Base-by-base conservation (phyloP, 2,329 filamentous ascomycete genomes). In the Neofusicoccum umdonicola region DNA sequence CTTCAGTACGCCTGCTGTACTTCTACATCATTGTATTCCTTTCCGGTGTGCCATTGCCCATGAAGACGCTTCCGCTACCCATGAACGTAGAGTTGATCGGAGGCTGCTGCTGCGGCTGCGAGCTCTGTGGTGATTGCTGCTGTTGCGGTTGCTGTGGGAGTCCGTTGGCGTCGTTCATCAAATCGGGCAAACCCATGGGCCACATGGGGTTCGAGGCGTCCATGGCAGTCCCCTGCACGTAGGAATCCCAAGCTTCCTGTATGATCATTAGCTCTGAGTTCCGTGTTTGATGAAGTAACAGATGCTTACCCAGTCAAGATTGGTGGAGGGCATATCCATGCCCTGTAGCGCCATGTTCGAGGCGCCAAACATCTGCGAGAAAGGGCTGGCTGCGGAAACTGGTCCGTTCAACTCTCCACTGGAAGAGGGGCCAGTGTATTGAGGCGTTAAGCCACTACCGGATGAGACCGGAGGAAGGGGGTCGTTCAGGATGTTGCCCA, bases 181-280 rank as follows among this genome's bases (percentile, higher is more conserved):
- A n/a, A 37, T 68, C 67, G 1, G 62, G 54, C 34, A 67, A 50
- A 50, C 80, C 79, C 77, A 80, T 79, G 0, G 80, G 79, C 70
- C 80, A 82, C 71, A 81, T 79, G 19, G 74, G 74, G 64, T 74
- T 75, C 11, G 71, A 71, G 2, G 76, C 70, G 56, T 82, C 79
- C 65, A 80, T 73, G 42, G 70, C 81, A 5, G 85, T 81, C 61
- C 85, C 86, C 73, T 90, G 87, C 54, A 90, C 85, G 69, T 89
- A 90, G 6, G 83, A 85, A 71, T 90, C 88, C 87, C 87, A 90
- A 34, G 87, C 86, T 67, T 89, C 85, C 87, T 88, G 52, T 57
- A 62, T 47, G 48, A 65, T 71, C 71, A 72, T 78, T 63, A 76
- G 70, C 45, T 5, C 3, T n/a, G 27, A 31, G 27, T 31, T 7